A percentile compares a stretch with the other conserved stretches of the same genome.
These are phyloP conservation scores for Phytophthora melonis DNA, from an alignment of 352 stramenopile species.

Conservation along the genomic window DNA sequence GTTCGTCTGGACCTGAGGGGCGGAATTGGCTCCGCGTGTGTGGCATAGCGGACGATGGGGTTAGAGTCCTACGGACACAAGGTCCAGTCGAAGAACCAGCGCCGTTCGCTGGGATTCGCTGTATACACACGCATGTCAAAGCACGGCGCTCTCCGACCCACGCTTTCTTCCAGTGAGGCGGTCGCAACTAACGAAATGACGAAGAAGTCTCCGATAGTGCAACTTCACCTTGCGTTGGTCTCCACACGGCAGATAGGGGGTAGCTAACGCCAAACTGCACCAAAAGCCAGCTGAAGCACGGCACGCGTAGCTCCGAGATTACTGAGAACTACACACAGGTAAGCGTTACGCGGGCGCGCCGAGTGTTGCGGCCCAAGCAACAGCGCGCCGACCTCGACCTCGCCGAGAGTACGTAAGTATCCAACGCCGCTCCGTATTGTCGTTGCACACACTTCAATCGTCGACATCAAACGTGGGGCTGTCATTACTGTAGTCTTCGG, in stretches of 20 bases:
- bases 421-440: background rate
- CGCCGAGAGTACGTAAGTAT: background rate
- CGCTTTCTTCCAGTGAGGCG: background rate
- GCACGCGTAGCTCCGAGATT: background rate
- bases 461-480: background rate
- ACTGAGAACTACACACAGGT: background rate
- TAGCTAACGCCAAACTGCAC: background rate
- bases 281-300: background rate
- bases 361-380: background rate
- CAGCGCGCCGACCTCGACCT: background rate
- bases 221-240: background rate
- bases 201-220: background rate
- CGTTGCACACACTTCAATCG: background rate
- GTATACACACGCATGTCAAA: background rate
- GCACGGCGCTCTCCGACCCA: background rate
- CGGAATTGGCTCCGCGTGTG: background rate
- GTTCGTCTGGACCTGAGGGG: conserved; percentile 5
- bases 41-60: background rate
- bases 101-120: background rate
- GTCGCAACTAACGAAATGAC: conserved; percentile 8
- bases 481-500: background rate
- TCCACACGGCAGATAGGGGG: background rate
- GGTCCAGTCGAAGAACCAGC: conserved; percentile 1
- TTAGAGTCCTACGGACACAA: background rate
- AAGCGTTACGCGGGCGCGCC: background rate